phyloP scores from a whole-genome alignment of 1,139 yeast species.

The Nadsonia commutata region DNA sequence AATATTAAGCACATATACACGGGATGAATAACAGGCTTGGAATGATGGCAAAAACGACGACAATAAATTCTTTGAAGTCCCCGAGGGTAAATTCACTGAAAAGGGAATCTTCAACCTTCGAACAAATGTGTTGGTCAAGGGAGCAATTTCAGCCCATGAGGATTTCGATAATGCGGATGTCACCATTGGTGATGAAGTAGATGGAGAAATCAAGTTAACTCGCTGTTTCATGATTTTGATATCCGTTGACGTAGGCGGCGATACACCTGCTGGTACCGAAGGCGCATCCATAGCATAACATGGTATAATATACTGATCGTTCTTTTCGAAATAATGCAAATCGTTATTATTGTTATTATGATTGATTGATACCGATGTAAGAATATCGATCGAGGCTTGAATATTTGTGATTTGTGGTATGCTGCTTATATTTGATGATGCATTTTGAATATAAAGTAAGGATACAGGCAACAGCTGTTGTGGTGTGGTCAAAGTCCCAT shows the following conservation, averaged over 20 bases:
- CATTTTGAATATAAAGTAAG: not conserved
- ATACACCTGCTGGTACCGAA: not conserved
- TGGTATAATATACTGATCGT: not conserved
- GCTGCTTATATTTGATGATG: not conserved
- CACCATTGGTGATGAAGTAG: not conserved
- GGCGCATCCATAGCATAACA: not conserved
- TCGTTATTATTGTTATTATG: not conserved
- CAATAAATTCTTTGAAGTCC: not conserved
- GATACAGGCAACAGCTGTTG: not conserved
- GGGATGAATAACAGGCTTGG: not conserved
- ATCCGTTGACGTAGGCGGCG: not conserved
- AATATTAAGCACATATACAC: not conserved
- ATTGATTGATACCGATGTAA: not conserved
- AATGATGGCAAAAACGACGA: not conserved
- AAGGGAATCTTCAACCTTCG: not conserved
- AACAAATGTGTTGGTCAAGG: not conserved
- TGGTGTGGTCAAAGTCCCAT: not conserved
- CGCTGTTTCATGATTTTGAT: not conserved
- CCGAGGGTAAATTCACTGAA: not conserved
- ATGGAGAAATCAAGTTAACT: not conserved
- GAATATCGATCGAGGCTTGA: not conserved
- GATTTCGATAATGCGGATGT: not conserved
- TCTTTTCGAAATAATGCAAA: not conserved
- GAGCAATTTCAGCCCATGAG: not conserved
- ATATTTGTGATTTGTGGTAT: not conserved